Percentiles rank a stretch among this genome's conserved stretches.
These are phyloP conservation scores for Phlegmacium glaucopus DNA, from an alignment of 768 basidiomycete species.

Conservation along the genomic window DNA sequence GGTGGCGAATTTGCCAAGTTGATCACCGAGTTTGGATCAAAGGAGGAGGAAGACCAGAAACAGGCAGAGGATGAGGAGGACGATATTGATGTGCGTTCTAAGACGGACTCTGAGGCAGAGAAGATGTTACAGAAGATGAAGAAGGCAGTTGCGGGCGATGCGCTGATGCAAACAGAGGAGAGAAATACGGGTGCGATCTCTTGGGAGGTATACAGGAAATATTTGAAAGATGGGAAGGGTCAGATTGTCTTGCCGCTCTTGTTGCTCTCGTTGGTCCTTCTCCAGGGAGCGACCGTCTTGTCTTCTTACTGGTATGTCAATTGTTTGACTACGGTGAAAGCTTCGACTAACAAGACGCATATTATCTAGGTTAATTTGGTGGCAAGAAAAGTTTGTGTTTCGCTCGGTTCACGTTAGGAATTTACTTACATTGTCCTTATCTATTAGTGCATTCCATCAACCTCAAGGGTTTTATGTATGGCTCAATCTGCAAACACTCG, in stretches of 20 bases:
- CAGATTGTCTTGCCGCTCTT: constrained; percentile 61
- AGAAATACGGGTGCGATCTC: constrained; percentile 73
- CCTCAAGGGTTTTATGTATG: constrained; percentile 71
- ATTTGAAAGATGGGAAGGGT: constrained; percentile 70
- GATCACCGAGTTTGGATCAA: constrained; percentile 73
- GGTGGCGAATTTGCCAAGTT: constrained; percentile 72
- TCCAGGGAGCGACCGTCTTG: constrained; percentile 71
- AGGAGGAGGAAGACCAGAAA: constrained; percentile 50
- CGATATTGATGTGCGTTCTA: constrained; percentile 36
- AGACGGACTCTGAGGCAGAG: constrained; percentile 41
- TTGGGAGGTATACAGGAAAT: constrained; percentile 51
- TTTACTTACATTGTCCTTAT: constrained; percentile 10
- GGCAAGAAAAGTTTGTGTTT: constrained; percentile 56
- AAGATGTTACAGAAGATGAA: constrained; percentile 39
- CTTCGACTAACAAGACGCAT: background rate
- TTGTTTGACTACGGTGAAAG: background rate
- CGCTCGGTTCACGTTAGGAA: background rate
- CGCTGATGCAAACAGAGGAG: constrained; percentile 83
- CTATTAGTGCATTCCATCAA: constrained; percentile 49
- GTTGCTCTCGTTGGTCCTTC: constrained; percentile 52
- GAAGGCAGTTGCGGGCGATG: constrained; percentile 39
- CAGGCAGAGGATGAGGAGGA: constrained; percentile 45
- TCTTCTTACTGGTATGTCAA: constrained; percentile 65
- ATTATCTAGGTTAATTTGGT: constrained; percentile 68
- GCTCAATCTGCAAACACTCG: constrained; percentile 4